Evolutionary conservation across 768 basidiomycete genomes (phyloP), one percentile per base, ranked within the genome.

Genomic region (Phylloporus arenicola): DNA sequence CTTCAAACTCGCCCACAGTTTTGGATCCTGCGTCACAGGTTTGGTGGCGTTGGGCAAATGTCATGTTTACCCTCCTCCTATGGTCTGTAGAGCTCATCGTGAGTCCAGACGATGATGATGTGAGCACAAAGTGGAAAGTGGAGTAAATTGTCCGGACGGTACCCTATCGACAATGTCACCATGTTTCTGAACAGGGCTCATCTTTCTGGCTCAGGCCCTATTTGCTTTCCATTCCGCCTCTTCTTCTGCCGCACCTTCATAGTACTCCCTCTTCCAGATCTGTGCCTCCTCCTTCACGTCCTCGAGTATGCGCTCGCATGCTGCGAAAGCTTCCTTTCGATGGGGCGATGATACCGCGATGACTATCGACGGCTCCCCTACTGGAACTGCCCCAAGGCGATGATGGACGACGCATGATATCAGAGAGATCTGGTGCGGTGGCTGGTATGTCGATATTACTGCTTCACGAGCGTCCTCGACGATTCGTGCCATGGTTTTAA

Each of bases 31-130:
- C 89, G 17, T 88, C 88, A n/a, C 90, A 92, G 62, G 81, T 91
- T 43, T 92, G 90, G 90, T 92, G 90, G 86, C 79, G 90, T 54
- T 92, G 90, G 89, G 84, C 85, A 74, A 88, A 89, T 62, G 84
- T 92, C 30, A 88, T 91, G 71, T 86, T 92, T 68, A 91, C 88
- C 4, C 75, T 92, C 25, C 73, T 83, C 22, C 77, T 91, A 37
- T 92, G 91, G 90, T 81, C 85, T 11, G 72, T 92, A 20, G 90
- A 92, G 67, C 75, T 92, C 42, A 65, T 87, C 27, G 87, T 92
- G 48, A 82, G 83, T 70, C 78, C 78, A n/a, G 87, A 83, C 43
- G 85, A 87, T 44, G 87, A 88, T 57, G 78, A 76, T 37, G 68
- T 66, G 48, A 75, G 79, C 51, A 82, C 84, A 59, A 77, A 83